Percentiles rank a stretch among this genome's conserved stretches.
Conservation (phyloP, 306 rosid genomes). For the Ammopiptanthus mongolicus region DNA sequence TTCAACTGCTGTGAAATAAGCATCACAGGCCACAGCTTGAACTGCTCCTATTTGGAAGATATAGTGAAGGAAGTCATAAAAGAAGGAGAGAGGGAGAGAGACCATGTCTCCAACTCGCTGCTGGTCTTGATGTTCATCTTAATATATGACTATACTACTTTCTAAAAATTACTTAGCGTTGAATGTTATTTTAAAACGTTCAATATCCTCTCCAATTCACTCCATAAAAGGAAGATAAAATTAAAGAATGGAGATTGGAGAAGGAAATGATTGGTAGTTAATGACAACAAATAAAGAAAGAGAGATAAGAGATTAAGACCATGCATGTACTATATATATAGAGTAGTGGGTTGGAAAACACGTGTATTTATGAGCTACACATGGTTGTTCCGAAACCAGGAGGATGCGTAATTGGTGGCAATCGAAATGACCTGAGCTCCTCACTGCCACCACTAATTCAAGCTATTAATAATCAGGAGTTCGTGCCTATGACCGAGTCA, state of each 20-base stretch:
- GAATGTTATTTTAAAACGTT: no score
- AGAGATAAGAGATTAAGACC: no score
- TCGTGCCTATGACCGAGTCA: not conserved
- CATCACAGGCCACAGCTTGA: conserved; percentile 78
- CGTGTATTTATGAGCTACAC: conserved; percentile 30
- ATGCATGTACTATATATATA: not conserved
- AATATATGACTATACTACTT: no score
- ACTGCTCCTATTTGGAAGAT: conserved; percentile 66
- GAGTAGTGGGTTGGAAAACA: conserved; percentile 9
- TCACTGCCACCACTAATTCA: not conserved
- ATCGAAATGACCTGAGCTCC: no score
- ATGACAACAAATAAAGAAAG: no score
- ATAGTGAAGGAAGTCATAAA: no score
- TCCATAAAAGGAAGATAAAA: no score
- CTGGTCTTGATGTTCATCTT: conserved; percentile 28
- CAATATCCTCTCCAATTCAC: not conserved
- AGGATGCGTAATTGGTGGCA: conserved; percentile 17
- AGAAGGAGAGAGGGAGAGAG: no score
- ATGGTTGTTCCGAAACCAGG: conserved; percentile 13
- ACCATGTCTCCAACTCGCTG: no score
- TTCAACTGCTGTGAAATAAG: conserved; percentile 64
- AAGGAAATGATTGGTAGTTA: no score
- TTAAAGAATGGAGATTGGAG: no score
- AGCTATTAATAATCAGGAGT: not conserved
- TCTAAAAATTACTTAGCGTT: no score